These are phyloP conservation scores for Triangularia verruculosa DNA, from an alignment of 2,329 filamentous ascomycete genomes.

Conservation along the genomic window DNA sequence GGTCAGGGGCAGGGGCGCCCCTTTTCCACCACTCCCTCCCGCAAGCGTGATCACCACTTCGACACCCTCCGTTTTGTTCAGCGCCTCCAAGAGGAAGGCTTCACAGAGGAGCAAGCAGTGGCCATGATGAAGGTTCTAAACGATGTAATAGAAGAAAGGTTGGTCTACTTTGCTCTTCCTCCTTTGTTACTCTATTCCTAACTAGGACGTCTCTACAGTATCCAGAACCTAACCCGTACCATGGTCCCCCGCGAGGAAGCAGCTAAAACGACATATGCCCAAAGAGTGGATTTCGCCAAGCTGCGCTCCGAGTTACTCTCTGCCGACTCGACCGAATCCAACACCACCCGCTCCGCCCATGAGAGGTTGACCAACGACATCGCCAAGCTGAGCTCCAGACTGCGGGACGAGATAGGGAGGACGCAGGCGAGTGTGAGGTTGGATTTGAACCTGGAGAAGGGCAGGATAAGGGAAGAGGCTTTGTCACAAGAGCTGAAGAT, in stretches of 20 bases:
- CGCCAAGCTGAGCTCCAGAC: conserved; percentile 82
- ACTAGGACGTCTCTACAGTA: conserved; percentile 48
- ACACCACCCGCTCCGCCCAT: conserved; percentile 83
- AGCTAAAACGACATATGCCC: conserved; percentile 72
- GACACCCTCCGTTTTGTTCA: conserved; percentile 98
- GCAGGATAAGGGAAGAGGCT: conserved; percentile 91
- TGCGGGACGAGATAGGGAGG: conserved; percentile 89
- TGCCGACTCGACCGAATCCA: conserved; percentile 85
- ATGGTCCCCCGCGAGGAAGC: conserved; percentile 97
- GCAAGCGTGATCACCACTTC: conserved; percentile 83
- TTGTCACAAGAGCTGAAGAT: conserved; percentile 97
- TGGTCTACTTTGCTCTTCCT: neutral
- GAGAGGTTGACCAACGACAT: conserved; percentile 93
- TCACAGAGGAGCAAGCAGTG: conserved; percentile 90
- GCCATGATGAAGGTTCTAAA: conserved; percentile 99
- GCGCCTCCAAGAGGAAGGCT: conserved; percentile 82
- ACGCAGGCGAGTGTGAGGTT: conserved; percentile 91
- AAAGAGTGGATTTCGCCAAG: conserved; percentile 98
- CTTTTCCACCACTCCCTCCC: conserved; percentile 67
- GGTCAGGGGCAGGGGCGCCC: conserved; percentile 37
- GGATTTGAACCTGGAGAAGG: conserved; percentile 95
- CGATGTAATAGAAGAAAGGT: conserved; percentile 96
- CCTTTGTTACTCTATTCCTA: neutral
- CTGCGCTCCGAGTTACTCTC: conserved; percentile 90
- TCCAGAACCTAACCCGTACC: conserved; percentile 93